Evolutionary conservation across 768 basidiomycete genomes (phyloP).

Genomic region (Termitomyces sp.): DNA sequence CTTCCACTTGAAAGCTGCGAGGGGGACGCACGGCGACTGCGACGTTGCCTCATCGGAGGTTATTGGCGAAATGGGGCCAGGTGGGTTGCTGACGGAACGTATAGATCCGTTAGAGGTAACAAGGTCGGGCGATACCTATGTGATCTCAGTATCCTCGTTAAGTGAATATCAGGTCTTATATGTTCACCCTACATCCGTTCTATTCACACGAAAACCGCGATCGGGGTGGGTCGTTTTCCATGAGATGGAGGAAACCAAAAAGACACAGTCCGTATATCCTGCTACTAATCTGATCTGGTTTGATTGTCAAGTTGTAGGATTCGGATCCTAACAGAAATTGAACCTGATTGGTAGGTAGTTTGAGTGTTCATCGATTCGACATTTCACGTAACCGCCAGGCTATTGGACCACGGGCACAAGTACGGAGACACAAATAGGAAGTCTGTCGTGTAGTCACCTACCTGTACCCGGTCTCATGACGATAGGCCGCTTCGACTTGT

Average conservation of each 20-base stretch:
- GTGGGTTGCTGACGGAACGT: constrained; percentile 91
- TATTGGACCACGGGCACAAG: constrained; percentile 30
- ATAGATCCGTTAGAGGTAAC: constrained; percentile 81
- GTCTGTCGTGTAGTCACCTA: not conserved
- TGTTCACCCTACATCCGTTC: constrained; percentile 89
- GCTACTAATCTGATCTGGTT: not conserved
- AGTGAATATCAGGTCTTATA: constrained; percentile 56
- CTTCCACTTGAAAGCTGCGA: constrained; percentile 82
- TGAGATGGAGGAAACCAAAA: constrained; percentile 95
- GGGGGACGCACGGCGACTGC: constrained; percentile 75
- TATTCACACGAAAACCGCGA: constrained; percentile 88
- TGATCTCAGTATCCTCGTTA: not conserved
- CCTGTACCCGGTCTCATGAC: not conserved
- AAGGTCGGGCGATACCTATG: constrained; percentile 42
- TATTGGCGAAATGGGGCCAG: constrained; percentile 94
- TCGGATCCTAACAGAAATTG: constrained; percentile 87
- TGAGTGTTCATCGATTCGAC: not conserved
- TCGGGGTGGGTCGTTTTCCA: constrained; percentile 94
- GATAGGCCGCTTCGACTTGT: not conserved
- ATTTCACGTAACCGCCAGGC: constrained; percentile 14
- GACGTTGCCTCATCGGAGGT: constrained; percentile 87
- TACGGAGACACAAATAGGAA: constrained; percentile 10
- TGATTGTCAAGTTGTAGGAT: constrained; percentile 49
- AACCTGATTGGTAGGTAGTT: constrained; percentile 78
- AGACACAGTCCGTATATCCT: constrained; percentile 62